Base-by-base conservation (phyloP, 2,329 filamentous ascomycete genomes). In the Amauroascus niger region DNA sequence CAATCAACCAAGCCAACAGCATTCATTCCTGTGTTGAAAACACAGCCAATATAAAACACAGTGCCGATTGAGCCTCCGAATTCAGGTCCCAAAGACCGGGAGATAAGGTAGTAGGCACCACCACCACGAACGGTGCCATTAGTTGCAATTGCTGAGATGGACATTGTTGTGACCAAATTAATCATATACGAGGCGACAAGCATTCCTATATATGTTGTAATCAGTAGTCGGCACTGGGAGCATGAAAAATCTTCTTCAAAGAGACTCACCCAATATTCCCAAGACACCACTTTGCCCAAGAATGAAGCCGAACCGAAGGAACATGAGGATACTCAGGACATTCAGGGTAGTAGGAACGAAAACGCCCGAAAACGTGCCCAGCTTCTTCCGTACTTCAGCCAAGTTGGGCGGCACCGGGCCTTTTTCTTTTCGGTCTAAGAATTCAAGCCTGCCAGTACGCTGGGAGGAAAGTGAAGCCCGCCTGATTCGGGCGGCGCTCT, bases 301-400 rank as follows among this genome's bases (percentile, higher is more conserved):
- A 54, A 95, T 87, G 62, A 88, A 83, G 20, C 88, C 88, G 67
- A 95, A 95, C 20, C 88, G 81, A 62, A 95, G 75, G 71, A 95
- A 95, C 87, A 95, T 94, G 57, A 95, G 78, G 69, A 95, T 94
- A 62, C 87, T 91, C 60, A 94, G 73, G 40, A 95, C 88, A 68
- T 93, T 95, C 60, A 94, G 75, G 57, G 84, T 90, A n/a, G 88
- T 88, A 1, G 88, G 88, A 14, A 95, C 86, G 67, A 89, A 95
- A 46, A 94, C 86, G 6, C 86, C 86, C 3, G 83, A 87, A 60
- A 88, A 81, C 7, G 82, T 83, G 35, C 86, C 86, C 54, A 94
- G 76, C 71, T 93, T 93, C 61, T 78, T 71, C 14, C 66, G 69
- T 30, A 16, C 22, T 43, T 67, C 65, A 18, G 56, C 53, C 20